Evolutionary conservation across 257 asterid genomes (phyloP), one percentile per base, ranked within the genome.

Genomic region (Fraxinus anomala): DNA sequence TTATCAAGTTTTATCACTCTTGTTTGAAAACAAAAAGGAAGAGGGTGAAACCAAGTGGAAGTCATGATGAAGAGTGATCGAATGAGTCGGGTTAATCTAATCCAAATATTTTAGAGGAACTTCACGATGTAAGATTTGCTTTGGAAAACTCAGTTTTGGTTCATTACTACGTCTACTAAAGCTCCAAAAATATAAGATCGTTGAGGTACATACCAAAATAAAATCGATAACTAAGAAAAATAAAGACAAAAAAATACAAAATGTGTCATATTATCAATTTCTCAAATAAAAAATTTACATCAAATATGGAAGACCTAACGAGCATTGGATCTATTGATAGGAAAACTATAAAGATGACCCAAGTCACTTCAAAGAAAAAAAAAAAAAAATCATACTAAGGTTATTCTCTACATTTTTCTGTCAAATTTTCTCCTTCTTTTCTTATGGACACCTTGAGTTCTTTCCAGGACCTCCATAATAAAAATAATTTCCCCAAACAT

Each of bases 391-490:
- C 33, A 61, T 24, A 24, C 24, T 24, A 31, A 26, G 24, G 54
- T 24, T 11, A 26, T 69, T 77, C 82, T 90, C 89, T 85, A 86
- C 80, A 82, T 33, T 54, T 75, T 82, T 11, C 49, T 12, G 49
- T 40, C 16, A 40, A 42, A 2, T 42, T 42, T 42, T 42, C 51
- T 42, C 12, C 49, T 42, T 42, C 49, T 42, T 81, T 42, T 42
- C 51, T 42, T 80, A 94, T 73, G 89, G 89, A 80, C 98, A 94
- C 44, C 86, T 92, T 12, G 92, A 74, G 74, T 87, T 94, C 76
- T 90, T 92, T 66, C 98, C 98, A 37, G 98, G 98, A 28, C 98
- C 98, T 54, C 98, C 98, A 87, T 92, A 94, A 80, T 94, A 92
- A 79, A 94, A 88, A 80, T 94, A 94, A 82, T 90, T 88, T 3